A percentile compares a stretch with the other conserved stretches of the same genome.
These are phyloP conservation scores for Fusarium foetens DNA, from an alignment of 2,329 filamentous ascomycete genomes.

Conservation along the genomic window DNA sequence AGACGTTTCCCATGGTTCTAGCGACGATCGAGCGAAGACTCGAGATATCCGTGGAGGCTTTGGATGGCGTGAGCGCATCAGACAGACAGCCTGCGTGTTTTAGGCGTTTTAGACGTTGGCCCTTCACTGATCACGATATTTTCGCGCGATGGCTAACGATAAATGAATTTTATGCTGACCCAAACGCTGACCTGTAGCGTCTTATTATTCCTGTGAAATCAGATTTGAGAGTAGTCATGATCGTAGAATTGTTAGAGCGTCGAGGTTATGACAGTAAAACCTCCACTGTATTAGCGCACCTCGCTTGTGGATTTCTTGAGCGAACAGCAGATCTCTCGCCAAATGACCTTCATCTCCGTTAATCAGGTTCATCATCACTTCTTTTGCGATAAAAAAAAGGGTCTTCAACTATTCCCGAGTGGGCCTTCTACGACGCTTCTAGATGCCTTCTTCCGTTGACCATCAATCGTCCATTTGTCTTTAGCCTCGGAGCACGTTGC, in stretches of 20 bases:
- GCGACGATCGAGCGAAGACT: conserved; percentile 1
- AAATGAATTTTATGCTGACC: conserved; percentile 44
- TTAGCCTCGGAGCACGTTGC: conserved; percentile 41
- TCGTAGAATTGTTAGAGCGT: neutral
- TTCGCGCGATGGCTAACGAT: conserved; percentile 42
- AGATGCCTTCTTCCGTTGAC: conserved; percentile 8
- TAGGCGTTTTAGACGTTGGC: conserved; percentile 35
- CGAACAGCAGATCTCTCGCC: neutral
- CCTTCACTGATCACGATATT: conserved; percentile 30
- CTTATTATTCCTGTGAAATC: neutral
- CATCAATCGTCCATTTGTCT: neutral
- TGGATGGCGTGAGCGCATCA: conserved; percentile 33
- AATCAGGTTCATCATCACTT: neutral
- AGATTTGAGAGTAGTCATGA: neutral
- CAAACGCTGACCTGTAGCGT: conserved; percentile 22
- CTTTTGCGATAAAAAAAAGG: conserved; percentile 18
- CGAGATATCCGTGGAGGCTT: conserved; percentile 15
- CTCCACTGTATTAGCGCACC: conserved; percentile 23
- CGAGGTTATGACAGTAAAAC: conserved; percentile 1
- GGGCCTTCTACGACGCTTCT: conserved; percentile 34
- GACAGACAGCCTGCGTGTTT: conserved; percentile 23
- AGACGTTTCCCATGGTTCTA: conserved; percentile 44
- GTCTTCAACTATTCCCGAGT: conserved; percentile 15
- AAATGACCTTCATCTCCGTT: neutral
- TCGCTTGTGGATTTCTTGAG: conserved; percentile 23